Evolutionary conservation across 306 rosid species (phyloP), one percentile per base, ranked within the genome.

Genomic region (Lupinus albus): DNA sequence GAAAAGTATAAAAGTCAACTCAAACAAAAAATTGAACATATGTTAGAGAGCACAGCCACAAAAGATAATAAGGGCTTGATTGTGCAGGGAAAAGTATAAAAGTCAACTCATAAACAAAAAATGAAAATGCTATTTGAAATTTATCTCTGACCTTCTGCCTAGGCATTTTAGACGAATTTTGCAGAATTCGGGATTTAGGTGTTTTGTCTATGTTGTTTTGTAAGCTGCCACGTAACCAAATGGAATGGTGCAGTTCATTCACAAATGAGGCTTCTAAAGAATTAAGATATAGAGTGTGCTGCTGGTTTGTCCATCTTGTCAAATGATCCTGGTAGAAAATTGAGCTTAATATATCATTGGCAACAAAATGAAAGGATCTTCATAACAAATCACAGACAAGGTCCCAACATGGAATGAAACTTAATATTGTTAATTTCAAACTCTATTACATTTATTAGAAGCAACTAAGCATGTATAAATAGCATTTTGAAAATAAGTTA

Each of bases 241-340:
- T 69, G 60, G 86, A 81, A 36, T 3, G 74, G 53, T 84, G 83
- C 81, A 92, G 71, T 41, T 83, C 78, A 48, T 83, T 81, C 56
- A 89, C 87, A 76, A 92, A 92, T 41, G 98, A 87, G 52, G 96
- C 81, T 76, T 92, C 93, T 72, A 92, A 78, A 52, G 91, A 86
- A 71, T 74, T 76, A 76, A 92, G 75, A 79, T 87, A 92, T 79
- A 16, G 78, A 13, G 74, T 76, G 56, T 92, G 98, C 80, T 76
- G 76, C 79, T 92, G 84, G 75, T 92, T 77, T 59, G 98, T 92
- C 98, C 98, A 92, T 69, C 76, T 71, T 46, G 83, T 79, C 9
- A 73, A 51, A 48, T 74, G 77, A 51, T 67, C 89, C 87, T 84
- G 81, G 78, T 42, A 77, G 18, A 70, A 70, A 56, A 68, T 28